A percentile compares a stretch with the other conserved stretches of the same genome.
Conservation (phyloP, 2,329 filamentous ascomycete species). For the Xylaria multiplex region DNA sequence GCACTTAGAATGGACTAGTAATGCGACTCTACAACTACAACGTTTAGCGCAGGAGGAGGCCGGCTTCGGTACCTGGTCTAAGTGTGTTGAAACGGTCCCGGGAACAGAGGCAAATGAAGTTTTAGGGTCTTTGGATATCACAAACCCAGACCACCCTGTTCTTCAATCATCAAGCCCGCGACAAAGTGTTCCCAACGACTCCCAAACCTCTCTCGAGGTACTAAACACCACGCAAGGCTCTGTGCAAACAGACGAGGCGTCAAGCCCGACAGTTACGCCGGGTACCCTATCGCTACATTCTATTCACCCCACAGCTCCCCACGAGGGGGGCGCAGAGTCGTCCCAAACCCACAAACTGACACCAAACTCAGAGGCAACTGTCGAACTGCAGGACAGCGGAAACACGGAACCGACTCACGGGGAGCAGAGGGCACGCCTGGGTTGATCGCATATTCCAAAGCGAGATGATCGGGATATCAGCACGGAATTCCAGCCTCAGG, state of each 20-base stretch:
- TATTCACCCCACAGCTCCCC: not conserved
- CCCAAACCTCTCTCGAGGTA: not conserved
- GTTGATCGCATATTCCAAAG: too few relatives aligned
- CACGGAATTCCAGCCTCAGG: too few relatives aligned
- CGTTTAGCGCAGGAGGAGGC: constrained; percentile 15
- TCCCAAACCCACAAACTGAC: not conserved
- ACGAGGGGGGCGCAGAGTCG: not conserved
- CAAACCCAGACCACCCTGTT: constrained; percentile 1
- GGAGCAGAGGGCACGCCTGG: too few relatives aligned
- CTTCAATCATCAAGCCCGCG: not conserved
- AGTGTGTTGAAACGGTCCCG: not conserved
- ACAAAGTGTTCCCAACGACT: not conserved
- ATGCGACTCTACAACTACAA: constrained; percentile 39
- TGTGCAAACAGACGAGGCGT: not conserved
- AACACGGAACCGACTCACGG: too few relatives aligned
- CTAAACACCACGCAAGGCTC: not conserved
- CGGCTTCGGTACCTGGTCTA: constrained; percentile 16
- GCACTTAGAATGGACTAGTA: constrained; percentile 40
- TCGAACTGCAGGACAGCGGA: too few relatives aligned
- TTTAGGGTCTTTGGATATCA: constrained; percentile 1
- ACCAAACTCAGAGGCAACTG: not conserved
- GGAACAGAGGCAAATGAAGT: not conserved
- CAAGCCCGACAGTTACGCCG: not conserved
- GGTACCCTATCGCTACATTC: not conserved
- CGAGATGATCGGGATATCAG: too few relatives aligned